phyloP scores from a whole-genome alignment of 2,329 filamentous ascomycete genomes.

The Plenodomus lindquistii region DNA sequence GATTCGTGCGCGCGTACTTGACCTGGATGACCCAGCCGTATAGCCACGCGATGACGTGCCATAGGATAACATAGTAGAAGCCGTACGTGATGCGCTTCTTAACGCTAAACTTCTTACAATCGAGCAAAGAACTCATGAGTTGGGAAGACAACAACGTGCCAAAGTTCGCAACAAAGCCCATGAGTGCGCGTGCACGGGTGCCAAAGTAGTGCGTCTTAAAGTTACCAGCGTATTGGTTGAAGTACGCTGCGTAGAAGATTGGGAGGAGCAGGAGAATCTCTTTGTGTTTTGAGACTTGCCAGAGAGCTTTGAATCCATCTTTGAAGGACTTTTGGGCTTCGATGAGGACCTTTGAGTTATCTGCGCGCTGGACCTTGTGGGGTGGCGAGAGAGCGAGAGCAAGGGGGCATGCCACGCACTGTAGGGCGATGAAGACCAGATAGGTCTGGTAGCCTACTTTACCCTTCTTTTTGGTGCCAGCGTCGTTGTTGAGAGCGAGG shows the following conservation, averaged over 20 bases:
- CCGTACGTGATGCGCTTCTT: conserved; percentile 50
- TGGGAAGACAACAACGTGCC: conserved; percentile 51
- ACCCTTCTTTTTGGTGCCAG: conserved; percentile 33
- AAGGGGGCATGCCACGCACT: conserved; percentile 43
- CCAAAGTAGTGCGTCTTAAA: conserved; percentile 56
- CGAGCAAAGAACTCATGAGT: conserved; percentile 51
- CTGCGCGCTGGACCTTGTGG: conserved; percentile 49
- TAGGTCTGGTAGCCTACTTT: conserved; percentile 46
- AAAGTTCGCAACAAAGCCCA: conserved; percentile 52
- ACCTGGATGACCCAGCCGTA: conserved; percentile 60
- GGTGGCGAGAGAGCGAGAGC: conserved; percentile 47
- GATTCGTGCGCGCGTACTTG: conserved; percentile 51
- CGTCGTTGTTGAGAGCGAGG: conserved; percentile 49
- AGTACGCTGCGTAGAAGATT: conserved; percentile 52
- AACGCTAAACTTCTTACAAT: conserved; percentile 46
- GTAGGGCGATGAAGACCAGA: conserved; percentile 50
- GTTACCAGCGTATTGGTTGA: conserved; percentile 53
- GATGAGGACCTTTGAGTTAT: conserved; percentile 48
- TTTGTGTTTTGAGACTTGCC: conserved; percentile 29
- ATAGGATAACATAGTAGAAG: conserved; percentile 52
- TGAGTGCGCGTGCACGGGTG: conserved; percentile 53
- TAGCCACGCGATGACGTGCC: conserved; percentile 55
- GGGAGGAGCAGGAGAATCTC: conserved; percentile 49
- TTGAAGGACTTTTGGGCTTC: conserved; percentile 44
- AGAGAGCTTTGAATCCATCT: conserved; percentile 47